Conservation (phyloP, 2,329 filamentous ascomycete species). For the Rutstroemia sp. region DNA sequence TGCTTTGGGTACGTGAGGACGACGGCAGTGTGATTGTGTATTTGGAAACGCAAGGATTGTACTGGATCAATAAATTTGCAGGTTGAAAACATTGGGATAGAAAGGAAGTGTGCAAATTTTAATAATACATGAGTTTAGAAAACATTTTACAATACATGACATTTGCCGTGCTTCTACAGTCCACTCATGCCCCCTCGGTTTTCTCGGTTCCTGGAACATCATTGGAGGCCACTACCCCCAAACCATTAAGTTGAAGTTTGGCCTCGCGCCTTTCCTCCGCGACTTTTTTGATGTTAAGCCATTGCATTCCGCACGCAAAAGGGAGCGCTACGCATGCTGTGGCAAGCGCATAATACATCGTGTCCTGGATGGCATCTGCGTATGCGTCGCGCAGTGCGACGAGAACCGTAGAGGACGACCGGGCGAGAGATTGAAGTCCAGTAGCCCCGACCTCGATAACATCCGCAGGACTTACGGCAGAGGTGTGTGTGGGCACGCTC, state of each 20-base stretch:
- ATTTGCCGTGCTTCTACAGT: too few species aligned
- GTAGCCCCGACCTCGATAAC: background rate
- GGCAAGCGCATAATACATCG: conserved; percentile 3
- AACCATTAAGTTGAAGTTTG: background rate
- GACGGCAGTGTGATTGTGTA: background rate
- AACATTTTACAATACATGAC: background rate
- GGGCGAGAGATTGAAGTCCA: background rate
- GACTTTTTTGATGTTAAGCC: conserved; percentile 3
- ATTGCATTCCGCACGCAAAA: conserved; percentile 3
- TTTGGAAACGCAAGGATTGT: background rate
- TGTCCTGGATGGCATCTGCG: background rate
- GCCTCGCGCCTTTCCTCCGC: background rate
- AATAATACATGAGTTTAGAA: background rate
- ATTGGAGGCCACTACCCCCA: background rate
- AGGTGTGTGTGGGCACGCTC: background rate
- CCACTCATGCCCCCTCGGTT: background rate
- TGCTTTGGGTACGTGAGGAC: background rate
- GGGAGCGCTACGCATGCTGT: background rate
- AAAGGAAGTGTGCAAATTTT: background rate
- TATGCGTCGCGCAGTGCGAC: background rate
- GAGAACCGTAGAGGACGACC: background rate
- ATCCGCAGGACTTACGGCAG: background rate
- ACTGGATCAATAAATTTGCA: too few species aligned
- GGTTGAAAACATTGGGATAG: too few species aligned
- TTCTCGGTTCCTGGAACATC: background rate